Percentiles rank a stretch among this genome's conserved stretches.
phyloP scores from a whole-genome alignment of 179 eudicot species.

The Corrigiola litoralis region DNA sequence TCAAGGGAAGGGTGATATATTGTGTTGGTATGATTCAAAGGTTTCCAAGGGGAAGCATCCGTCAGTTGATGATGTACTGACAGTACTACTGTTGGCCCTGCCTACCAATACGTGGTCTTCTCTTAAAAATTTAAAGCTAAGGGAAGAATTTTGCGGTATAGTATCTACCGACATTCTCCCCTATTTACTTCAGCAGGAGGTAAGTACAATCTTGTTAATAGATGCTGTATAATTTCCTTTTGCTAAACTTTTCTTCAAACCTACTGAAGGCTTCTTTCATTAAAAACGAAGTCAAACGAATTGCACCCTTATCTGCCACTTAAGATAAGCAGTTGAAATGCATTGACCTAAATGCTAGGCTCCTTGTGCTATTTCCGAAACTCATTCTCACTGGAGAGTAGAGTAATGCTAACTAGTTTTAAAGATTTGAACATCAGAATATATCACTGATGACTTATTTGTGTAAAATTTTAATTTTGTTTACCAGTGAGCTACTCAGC shows the following conservation, averaged over 20 bases:
- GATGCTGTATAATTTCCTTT: neutral
- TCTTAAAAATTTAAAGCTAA: conserved; percentile 26
- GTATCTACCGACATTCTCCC: conserved; percentile 26
- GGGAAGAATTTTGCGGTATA: conserved; percentile 24
- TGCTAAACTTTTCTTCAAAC: neutral
- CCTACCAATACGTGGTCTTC: conserved; percentile 39
- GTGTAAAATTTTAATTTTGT: neutral
- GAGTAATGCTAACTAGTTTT: no score
- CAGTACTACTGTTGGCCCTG: conserved; percentile 35
- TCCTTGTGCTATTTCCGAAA: no score
- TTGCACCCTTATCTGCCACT: no score
- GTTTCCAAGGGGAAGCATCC: conserved; percentile 22
- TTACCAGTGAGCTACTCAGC: neutral
- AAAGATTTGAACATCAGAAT: no score
- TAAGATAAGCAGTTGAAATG: no score
- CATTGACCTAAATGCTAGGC: no score
- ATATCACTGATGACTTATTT: neutral
- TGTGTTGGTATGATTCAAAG: conserved; percentile 17
- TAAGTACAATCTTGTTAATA: conserved; percentile 4
- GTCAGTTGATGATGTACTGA: conserved; percentile 32
- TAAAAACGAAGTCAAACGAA: neutral
- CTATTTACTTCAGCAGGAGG: conserved; percentile 41
- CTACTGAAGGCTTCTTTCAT: neutral
- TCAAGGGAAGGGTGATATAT: conserved; percentile 10
- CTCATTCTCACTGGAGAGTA: no score